Evolutionary conservation across 768 basidiomycete species (phyloP), one percentile per base, ranked within the genome.

Genomic region (Termitomyces sp.): DNA sequence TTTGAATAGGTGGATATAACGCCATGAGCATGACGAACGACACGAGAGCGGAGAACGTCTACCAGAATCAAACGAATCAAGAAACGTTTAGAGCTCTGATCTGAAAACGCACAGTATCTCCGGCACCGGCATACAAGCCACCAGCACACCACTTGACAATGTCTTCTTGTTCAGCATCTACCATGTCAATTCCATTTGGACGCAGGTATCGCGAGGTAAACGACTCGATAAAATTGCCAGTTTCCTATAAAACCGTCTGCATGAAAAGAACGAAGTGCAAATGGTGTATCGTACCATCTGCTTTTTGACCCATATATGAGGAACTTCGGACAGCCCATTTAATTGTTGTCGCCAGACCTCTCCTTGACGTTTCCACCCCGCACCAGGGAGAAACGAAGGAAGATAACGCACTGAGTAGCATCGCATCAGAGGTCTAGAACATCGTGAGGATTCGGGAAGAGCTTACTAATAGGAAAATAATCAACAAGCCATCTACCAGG

Each of bases 11-110:
- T 1, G 79, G 80, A 61, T 80, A 63, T 8, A 78, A 63, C 7
- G 77, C 73, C 79, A 82, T 82, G 14, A 80, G 73, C 30, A 78
- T 74, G 22, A 82, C 51, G 61, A 82, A 82, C 0, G 77, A 75
- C 2, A 75, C 68, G 0, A 79, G 63, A 9, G 77, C 73, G 4
- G 81, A 80, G 1, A 80, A 74, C 6, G 77, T 82, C 82, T 83
- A 36, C 14, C 26, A 18, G 49, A 32, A 32, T 58, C 10, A 28
- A 46, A 54, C 20, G 5, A 36, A 50, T 65, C 2, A 61, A 38
- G 22, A 26, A 18, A 26, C 7, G 35, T 44, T n/a, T 30, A 6
- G 43, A 18, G 46, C 5, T 22, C 22, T 28, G 42, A 32, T 46
- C 28, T 20, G 24, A 22, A 9, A 22, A 54, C 68, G n/a, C 55